Base-by-base conservation (phyloP, 1,139 yeast genomes). In the Blastobotrys aristatus region DNA sequence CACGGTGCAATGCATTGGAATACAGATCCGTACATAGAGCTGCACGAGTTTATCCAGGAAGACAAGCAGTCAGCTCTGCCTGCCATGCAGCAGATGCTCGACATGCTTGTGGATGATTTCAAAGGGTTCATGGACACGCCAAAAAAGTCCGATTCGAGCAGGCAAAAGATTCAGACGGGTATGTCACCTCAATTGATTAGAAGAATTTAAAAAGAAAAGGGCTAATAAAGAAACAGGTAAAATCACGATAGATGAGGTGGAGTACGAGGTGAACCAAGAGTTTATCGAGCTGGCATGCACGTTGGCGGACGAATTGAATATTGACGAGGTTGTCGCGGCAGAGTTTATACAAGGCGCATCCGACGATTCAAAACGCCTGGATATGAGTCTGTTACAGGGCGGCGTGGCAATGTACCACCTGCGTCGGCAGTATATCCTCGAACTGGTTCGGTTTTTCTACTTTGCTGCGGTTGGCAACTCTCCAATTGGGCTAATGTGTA, bases 391-490 rank as follows among this genome's bases (percentile, higher is more conserved):
- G 21, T 59, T 75, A 4, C 95, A 87, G 57, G 75, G 82, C 29
- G 95, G 92, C 1, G 75, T 82, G 54, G 77, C 84, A n/a, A 73
- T 79, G 5, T 88, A 77, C 61, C 86, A 80, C 60, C 67, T 79
- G 48, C 75, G 97, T 56, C 74, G 82, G 46, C 84, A 80, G 59
- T 84, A 79, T 56, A 80, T 89, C 18, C 65, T 90, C 43, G 86
- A 84, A 57, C 79, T 87, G 32, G 72, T 82, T 21, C 80, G 86
- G 6, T 85, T 74, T 59, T 64, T 80, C 16, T 38, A 35, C n/a
- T 24, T 40, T 21, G 39, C 48, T 22, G 40, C 52, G n/a, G 37
- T 41, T n/a, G 46, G 44, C 21, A 46, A 38, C 31, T 44, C 51
- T 13, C 44, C 51, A 14, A 22, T 52, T 17, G 40, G 47, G 6